phyloP scores from a whole-genome alignment of 257 asterid genomes.

The Thymus quinquecostatus region DNA sequence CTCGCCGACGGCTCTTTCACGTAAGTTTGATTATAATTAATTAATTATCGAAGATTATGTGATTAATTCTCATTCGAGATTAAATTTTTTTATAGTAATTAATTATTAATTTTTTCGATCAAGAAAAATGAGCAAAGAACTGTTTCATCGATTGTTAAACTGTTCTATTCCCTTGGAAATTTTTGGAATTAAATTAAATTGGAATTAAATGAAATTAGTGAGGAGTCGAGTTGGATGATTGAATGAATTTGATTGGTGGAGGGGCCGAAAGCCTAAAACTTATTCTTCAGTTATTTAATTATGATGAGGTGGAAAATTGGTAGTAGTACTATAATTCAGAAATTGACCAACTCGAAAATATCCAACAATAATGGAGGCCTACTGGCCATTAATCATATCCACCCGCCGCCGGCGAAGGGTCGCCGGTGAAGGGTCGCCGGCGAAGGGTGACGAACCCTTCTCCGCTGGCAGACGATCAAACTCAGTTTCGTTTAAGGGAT shows the following conservation, averaged over 20 bases:
- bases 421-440: no score
- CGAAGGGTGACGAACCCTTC: not conserved
- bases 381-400: conserved; percentile 43
- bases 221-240: conserved; percentile 37
- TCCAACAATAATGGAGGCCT: conserved; percentile 44
- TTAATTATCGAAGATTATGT: not conserved
- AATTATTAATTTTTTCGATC: not conserved
- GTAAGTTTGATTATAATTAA: conserved; percentile 48
- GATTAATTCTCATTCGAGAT: not conserved
- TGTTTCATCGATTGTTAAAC: conserved; percentile 30
- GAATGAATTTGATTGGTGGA: conserved; percentile 24
- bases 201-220: conserved; percentile 12
- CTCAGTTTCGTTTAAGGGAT: no score
- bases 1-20: conserved; percentile 76
- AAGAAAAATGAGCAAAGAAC: conserved; percentile 27
- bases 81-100: conserved; percentile 2
- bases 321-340: conserved; percentile 12
- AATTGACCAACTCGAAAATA: conserved; percentile 11
- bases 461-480: not conserved
- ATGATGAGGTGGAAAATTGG: conserved; percentile 28
- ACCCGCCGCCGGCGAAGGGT: not conserved
- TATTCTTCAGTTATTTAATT: not conserved
- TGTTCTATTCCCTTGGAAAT: not conserved
- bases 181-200: not conserved
- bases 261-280: not conserved